Evolutionary conservation across 2,329 filamentous ascomycete genomes (phyloP), one percentile per base, ranked within the genome.

Genomic region (Ceratocystis colombiana): DNA sequence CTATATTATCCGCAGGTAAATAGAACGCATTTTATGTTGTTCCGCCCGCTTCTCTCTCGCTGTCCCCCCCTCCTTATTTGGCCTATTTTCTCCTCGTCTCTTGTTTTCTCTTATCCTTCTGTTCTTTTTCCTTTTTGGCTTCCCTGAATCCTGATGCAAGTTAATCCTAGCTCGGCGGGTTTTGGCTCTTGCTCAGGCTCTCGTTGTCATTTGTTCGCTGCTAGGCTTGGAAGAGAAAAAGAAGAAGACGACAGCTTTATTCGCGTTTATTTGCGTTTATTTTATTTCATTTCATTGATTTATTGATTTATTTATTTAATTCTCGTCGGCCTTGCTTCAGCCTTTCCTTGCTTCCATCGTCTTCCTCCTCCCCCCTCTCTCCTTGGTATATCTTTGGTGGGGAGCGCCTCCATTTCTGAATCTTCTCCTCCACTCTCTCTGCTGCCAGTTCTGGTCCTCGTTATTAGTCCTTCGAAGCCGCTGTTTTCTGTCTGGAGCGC

Each of bases 91-190:
- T 59, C 37, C 53, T 59, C 53, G n/a, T 64, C 45, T 53, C 45
- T 41, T 37, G 48, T 64, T 53, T 64, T 64, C 45, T 53, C 45
- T 63, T 12, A 15, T 37, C 15, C 45, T 64, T 64, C 45, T 64
- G 20, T 37, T 63, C 22, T 46, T 50, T 17, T 63, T 63, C 45
- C 44, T 50, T 63, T 41, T 50, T 22, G 22, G 25, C 53, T 59
- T 59, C 53, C 28, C 33, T 59, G 53, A 30, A n/a, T 30, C 53
- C 33, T 59, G 53, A 30, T 20, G 53, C 53, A 37, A 5, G 53
- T 37, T 59, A 33, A 59, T 59, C 53, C 53, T 59, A 17, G 53
- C 53, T 59, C 53, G 25, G 28, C 53, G 25, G 53, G 53, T 33
- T 57, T 59, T 30, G n/a, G n/a, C 48, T 53, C 20, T 15, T 15